Conservation (phyloP, 257 asterid species). For the Przewalskia tangutica region DNA sequence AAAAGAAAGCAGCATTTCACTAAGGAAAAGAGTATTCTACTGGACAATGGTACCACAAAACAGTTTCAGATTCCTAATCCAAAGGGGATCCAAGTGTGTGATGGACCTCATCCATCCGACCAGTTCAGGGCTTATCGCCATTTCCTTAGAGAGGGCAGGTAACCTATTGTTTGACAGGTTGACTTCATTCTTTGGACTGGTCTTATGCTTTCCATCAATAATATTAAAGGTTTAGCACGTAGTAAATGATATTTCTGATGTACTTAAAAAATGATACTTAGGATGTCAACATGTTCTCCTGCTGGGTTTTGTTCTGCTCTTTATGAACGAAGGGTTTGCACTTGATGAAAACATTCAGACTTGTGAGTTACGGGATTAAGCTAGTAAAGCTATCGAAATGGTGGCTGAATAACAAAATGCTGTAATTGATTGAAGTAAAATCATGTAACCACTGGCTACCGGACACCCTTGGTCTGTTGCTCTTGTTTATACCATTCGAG, state of each 20-base stretch:
- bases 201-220: not conserved
- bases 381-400: not conserved
- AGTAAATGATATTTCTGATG: not conserved
- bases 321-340: not conserved
- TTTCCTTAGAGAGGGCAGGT: slow-evolving; percentile 85
- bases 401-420: not conserved
- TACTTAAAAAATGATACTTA: not conserved
- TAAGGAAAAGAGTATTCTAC: slow-evolving; percentile 20
- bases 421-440: not conserved
- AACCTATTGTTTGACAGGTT: slow-evolving; percentile 6
- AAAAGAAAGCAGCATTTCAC: slow-evolving; percentile 29
- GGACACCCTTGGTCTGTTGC: not conserved
- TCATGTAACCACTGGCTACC: not conserved
- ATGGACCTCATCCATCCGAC: slow-evolving; percentile 37
- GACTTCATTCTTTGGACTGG: not conserved
- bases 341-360: not conserved
- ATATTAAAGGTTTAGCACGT: not conserved
- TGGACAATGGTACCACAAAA: slow-evolving; percentile 18
- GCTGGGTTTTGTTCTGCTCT: not conserved
- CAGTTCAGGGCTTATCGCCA: slow-evolving; percentile 61
- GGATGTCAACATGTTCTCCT: not conserved
- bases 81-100: slow-evolving; percentile 32
- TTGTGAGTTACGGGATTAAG: not conserved
- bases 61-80: slow-evolving; percentile 29
- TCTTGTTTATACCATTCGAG: slow-evolving; percentile 1